These are phyloP conservation scores for Ceraceosorus guamensis DNA, from an alignment of 1,284 basidiomycete species.

Conservation along the genomic window DNA sequence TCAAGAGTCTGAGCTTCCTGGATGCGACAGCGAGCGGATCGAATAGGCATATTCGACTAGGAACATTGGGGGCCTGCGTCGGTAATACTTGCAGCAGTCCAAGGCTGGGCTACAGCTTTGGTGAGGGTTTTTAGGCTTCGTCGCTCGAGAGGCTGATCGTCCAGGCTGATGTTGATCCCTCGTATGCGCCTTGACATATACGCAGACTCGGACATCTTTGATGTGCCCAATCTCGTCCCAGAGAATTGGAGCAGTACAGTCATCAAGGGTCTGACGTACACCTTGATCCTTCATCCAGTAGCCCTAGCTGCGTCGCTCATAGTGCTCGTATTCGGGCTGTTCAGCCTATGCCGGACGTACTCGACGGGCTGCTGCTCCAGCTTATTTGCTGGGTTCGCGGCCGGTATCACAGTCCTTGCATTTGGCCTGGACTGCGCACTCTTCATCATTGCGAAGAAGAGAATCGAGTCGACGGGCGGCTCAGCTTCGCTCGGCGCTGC, in stretches of 20 bases:
- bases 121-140: not conserved
- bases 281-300: conserved; percentile 33
- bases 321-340: conserved; percentile 29
- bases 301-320: conserved; percentile 24
- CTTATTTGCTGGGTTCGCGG: conserved; percentile 29
- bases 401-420: conserved; percentile 28
- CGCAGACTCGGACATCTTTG: not conserved
- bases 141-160: not conserved
- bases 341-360: conserved; percentile 28
- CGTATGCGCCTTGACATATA: not conserved
- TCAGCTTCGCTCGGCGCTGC: conserved; percentile 28
- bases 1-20: conserved; percentile 39
- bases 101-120: conserved; percentile 31
- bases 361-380: conserved; percentile 25
- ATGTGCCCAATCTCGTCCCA: conserved; percentile 12
- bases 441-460: conserved; percentile 39
- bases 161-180: not conserved
- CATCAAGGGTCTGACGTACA: conserved; percentile 41
- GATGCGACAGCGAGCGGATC: conserved; percentile 22
- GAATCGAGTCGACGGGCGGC: conserved; percentile 32
- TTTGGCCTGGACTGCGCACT: conserved; percentile 39
- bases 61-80: conserved; percentile 32
- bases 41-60: conserved; percentile 22
- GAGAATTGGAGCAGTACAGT: conserved; percentile 24
- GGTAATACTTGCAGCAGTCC: conserved; percentile 20